phyloP scores from a whole-genome alignment of 768 basidiomycete species.

The Rhodotorula babjevae region DNA sequence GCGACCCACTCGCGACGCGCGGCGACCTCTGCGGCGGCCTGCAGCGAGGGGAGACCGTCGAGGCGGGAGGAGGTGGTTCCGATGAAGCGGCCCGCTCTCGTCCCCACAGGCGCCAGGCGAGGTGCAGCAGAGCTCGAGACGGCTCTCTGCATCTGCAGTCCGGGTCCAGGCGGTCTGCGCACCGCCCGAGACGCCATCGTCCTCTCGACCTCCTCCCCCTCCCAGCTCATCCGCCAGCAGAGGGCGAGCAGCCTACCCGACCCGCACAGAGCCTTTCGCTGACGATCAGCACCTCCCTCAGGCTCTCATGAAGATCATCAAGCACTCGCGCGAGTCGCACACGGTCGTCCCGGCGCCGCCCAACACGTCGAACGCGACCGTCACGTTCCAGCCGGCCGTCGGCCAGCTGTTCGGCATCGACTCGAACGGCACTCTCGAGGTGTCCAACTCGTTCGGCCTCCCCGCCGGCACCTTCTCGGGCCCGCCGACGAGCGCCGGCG shows the following conservation, averaged over 20 bases:
- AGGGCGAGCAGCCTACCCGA: too few species aligned
- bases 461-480: constrained; percentile 35
- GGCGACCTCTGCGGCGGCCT: not conserved
- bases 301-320: constrained; percentile 44
- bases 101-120: too few species aligned
- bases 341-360: constrained; percentile 30
- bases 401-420: constrained; percentile 44
- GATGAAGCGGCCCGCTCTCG: too few species aligned
- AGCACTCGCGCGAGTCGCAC: constrained; percentile 41
- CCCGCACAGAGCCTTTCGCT: not conserved
- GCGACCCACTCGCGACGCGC: too few species aligned
- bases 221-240: not conserved
- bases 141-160: too few species aligned
- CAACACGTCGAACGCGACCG: constrained; percentile 39
- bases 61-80: too few species aligned
- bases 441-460: constrained; percentile 40
- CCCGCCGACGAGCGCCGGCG: constrained; percentile 17
- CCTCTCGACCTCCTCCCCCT: too few species aligned
- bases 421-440: constrained; percentile 38
- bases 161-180: too few species aligned
- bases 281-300: not conserved
- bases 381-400: constrained; percentile 38
- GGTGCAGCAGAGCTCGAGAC: too few species aligned
- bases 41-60: too few species aligned
- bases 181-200: too few species aligned